phyloP scores from a whole-genome alignment of 1,284 basidiomycete genomes.

The Coriolopsis trogii region DNA sequence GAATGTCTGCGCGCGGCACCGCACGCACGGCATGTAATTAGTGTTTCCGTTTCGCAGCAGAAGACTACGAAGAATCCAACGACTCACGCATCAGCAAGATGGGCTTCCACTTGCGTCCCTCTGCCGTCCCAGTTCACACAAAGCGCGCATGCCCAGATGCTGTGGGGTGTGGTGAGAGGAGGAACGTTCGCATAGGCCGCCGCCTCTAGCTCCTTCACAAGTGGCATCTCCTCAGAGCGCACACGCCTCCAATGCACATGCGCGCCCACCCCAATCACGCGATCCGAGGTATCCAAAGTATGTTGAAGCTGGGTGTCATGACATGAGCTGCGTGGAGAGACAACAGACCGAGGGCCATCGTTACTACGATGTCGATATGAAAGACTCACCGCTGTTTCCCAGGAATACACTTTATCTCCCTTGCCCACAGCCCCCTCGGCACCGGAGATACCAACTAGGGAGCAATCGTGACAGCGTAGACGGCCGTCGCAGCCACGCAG shows the following conservation, averaged over 20 bases:
- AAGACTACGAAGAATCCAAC: too few relatives aligned
- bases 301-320: background rate
- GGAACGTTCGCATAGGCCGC: background rate
- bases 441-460: too few relatives aligned
- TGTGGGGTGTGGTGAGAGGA: background rate
- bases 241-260: background rate
- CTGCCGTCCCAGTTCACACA: background rate
- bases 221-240: background rate
- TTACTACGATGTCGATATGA: too few relatives aligned
- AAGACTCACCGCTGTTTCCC: slow-evolving; percentile 1
- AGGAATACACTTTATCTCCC: background rate
- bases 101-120: background rate
- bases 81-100: background rate
- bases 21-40: background rate
- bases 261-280: background rate
- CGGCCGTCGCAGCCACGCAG: background rate
- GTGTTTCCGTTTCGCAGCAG: too few relatives aligned
- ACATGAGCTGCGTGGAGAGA: too few relatives aligned
- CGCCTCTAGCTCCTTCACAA: background rate
- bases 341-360: too few relatives aligned
- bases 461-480: background rate
- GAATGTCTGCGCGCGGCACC: background rate
- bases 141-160: background rate
- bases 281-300: background rate
- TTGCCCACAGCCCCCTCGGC: background rate